A percentile compares a stretch with the other conserved stretches of the same genome.
Conservation (phyloP, 371 early-diverging fungal species). For the Chytridiales sp. region DNA sequence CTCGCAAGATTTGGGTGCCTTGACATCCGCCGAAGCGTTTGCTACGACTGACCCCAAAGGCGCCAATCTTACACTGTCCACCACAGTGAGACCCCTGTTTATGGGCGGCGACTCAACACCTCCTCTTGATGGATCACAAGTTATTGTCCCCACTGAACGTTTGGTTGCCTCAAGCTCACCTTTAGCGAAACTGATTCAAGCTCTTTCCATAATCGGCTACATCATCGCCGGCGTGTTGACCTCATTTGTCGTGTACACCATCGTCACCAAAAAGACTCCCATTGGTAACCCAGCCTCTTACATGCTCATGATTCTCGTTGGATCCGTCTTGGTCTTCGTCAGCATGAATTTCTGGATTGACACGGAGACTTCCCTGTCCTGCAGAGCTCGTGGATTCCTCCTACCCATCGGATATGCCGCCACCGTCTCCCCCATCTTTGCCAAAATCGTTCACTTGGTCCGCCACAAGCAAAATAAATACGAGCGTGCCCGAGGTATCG, state of each 20-base stretch:
- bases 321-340: slow-evolving; percentile 8
- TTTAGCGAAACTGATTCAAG: neutral
- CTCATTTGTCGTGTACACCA: no score
- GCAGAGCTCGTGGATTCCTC: slow-evolving; percentile 4
- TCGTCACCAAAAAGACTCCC: no score
- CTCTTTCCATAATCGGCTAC: slow-evolving; percentile 7
- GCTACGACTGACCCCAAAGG: neutral
- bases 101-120: slow-evolving; percentile 2
- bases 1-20: neutral
- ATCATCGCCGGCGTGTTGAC: neutral
- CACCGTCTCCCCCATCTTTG: slow-evolving; percentile 7
- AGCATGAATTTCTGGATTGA: slow-evolving; percentile 12
- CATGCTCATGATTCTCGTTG: neutral
- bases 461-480: slow-evolving; percentile 13
- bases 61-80: neutral
- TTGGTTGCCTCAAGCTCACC: slow-evolving; percentile 4
- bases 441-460: slow-evolving; percentile 7
- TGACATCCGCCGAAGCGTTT: neutral
- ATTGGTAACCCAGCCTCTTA: no score
- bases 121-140: slow-evolving; percentile 14
- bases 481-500: slow-evolving; percentile 15
- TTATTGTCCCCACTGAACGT: slow-evolving; percentile 17
- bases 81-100: slow-evolving; percentile 7
- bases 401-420: slow-evolving; percentile 9
- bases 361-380: neutral